phyloP scores from a whole-genome alignment of 2,329 filamentous ascomycete genomes.

The Trichoderma semiorbis region DNA sequence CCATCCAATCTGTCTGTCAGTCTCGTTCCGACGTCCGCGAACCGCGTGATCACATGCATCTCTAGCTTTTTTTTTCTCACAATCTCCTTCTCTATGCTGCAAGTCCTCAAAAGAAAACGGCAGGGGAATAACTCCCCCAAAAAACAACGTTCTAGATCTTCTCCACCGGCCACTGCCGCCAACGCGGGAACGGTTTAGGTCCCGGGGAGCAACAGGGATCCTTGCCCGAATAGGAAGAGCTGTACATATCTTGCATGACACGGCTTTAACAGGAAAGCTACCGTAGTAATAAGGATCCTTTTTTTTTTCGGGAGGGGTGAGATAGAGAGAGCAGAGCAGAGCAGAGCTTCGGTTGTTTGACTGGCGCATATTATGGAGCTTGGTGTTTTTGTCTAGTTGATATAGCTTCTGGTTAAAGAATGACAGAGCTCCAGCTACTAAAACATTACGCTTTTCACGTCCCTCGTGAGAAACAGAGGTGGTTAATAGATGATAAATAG shows the following conservation, averaged over 20 bases:
- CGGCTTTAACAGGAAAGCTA: neutral
- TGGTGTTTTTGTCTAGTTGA: neutral
- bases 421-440: neutral
- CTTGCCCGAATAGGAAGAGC: slow-evolving; percentile 15
- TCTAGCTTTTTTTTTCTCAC: neutral
- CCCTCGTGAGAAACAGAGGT: neutral
- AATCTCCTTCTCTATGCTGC: neutral
- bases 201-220: neutral
- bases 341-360: neutral
- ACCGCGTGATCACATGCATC: slow-evolving; percentile 5
- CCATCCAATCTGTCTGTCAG: neutral
- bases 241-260: slow-evolving; percentile 8
- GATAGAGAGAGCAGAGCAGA: neutral
- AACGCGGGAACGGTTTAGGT: slow-evolving; percentile 1
- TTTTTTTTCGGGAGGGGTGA: neutral
- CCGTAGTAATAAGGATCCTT: neutral
- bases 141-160: slow-evolving; percentile 9
- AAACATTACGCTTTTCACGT: too few species aligned
- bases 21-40: neutral
- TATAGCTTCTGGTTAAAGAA: neutral
- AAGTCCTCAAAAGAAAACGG: neutral
- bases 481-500: neutral
- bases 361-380: neutral
- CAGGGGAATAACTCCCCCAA: neutral
- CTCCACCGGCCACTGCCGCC: neutral